Conservation (phyloP, 1,139 yeast species). For the Candida sp. region DNA sequence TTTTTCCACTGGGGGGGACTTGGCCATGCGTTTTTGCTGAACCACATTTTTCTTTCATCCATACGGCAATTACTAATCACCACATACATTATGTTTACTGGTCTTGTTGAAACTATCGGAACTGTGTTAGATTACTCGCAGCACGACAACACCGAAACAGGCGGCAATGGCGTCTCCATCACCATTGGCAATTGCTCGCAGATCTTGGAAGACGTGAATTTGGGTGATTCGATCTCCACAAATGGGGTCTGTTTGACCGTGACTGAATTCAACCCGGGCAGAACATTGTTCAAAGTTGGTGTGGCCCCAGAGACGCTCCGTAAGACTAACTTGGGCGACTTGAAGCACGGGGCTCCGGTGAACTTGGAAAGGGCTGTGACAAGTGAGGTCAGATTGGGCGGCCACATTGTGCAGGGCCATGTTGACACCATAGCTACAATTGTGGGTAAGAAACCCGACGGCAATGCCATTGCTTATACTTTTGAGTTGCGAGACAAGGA, state of each 20-base stretch:
- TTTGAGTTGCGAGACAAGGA: slow-evolving; percentile 72
- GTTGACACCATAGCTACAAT: slow-evolving; percentile 88
- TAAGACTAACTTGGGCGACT: slow-evolving; percentile 73
- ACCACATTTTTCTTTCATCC: not conserved
- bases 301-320: slow-evolving; percentile 92
- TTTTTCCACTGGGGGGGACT: not conserved
- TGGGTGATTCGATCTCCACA: slow-evolving; percentile 92
- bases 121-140: slow-evolving; percentile 52
- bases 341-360: slow-evolving; percentile 63
- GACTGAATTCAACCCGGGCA: slow-evolving; percentile 67
- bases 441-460: slow-evolving; percentile 59
- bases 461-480: slow-evolving; percentile 78
- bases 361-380: slow-evolving; percentile 91
- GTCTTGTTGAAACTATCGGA: slow-evolving; percentile 89
- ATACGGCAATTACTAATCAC: not conserved
- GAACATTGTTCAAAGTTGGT: slow-evolving; percentile 78
- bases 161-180: slow-evolving; percentile 82
- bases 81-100: slow-evolving; percentile 78
- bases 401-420: slow-evolving; percentile 98
- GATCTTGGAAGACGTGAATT: slow-evolving; percentile 80
- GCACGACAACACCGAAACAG: slow-evolving; percentile 59
- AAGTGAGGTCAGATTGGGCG: slow-evolving; percentile 88
- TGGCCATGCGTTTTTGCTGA: not conserved
- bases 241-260: slow-evolving; percentile 95
- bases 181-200: slow-evolving; percentile 64